Conservation (phyloP, 257 asterid species). For the Ehretia macrophylla region DNA sequence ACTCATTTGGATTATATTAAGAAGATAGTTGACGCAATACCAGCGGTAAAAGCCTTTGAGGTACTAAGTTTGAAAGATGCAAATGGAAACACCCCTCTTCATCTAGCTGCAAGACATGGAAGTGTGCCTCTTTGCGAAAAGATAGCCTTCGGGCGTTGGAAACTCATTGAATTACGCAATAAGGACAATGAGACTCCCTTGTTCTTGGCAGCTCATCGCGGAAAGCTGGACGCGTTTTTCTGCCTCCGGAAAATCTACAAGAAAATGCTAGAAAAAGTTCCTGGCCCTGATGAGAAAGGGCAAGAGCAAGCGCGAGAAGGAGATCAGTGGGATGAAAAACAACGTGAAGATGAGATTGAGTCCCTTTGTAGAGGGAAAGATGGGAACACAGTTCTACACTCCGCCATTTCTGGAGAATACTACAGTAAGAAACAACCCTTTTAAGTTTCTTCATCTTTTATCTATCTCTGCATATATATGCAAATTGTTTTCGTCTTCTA, state of each 20-base stretch:
- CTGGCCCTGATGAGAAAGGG: no score
- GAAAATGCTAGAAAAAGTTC: no score
- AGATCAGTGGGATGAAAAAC: no score
- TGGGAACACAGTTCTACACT: constrained; percentile 41
- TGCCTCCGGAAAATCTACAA: constrained; percentile 15
- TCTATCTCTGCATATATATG: no score
- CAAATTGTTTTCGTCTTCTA: no score
- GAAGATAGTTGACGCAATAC: constrained; percentile 19
- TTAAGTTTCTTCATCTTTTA: no score
- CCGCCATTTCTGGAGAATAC: constrained; percentile 37
- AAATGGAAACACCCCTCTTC: constrained; percentile 48
- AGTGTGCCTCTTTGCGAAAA: constrained; percentile 11
- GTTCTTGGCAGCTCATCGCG: constrained; percentile 42
- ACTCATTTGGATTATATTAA: not conserved
- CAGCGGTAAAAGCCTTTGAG: not conserved
- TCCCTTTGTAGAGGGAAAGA: constrained; percentile 31
- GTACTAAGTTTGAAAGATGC: constrained; percentile 12
- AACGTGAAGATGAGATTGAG: no score
- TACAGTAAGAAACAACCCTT: constrained; percentile 25
- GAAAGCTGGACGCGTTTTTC: constrained; percentile 21
- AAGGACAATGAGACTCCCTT: constrained; percentile 37
- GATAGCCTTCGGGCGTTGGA: constrained; percentile 6
- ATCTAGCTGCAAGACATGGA: constrained; percentile 45
- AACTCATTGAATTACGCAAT: constrained; percentile 27
- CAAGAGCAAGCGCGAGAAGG: no score